Base-by-base conservation (phyloP, 345 rosid genomes). In the Lagerstroemia speciosa region DNA sequence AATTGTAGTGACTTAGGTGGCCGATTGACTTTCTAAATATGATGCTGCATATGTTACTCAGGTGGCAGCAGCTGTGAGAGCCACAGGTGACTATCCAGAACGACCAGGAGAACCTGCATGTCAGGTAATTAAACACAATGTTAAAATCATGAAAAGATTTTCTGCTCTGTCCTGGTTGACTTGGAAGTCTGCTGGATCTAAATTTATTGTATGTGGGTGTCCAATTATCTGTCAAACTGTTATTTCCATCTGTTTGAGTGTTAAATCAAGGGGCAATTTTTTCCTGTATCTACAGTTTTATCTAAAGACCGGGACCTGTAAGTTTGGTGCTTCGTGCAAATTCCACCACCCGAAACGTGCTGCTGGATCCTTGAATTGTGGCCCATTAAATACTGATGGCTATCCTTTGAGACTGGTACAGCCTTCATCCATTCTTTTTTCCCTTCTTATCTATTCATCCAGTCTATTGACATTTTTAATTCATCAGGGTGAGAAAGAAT, bases 291-390 rank as follows among this genome's bases (percentile, higher is more conserved):
- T 78, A 78, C 88, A 93, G 97, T 88, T 85, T 77, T 93, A 84
- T 74, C 76, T 93, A 79, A 83, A 89, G 75, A 87, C 98, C 5
- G 96, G 97, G 74, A 83, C 87, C 40, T 93, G 97, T 77, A 93
- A 88, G 83, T 93, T 90, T 80, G 97, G 97, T 76, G 97, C 96
- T 27, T 93, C 98, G 22, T 93, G 98, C 84, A 93, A 93, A 83
- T 93, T 86, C 83, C 79, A 93, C 89, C 98, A 93, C 73, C 98
- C 98, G 15, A 93, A 87, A 82, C 88, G 81, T 62, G 87, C 83
- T 72, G 87, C 74, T 75, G 90, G 83, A 72, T 81, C 93, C 66
- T 73, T 82, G 76, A 79, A 77, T 77, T 85, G 89, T 32, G 83
- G 84, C 76, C 81, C 89, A 58, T 68, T 82, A 72, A 93, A 88